A percentile compares a stretch with the other conserved stretches of the same genome.
Conservation (phyloP, 2,329 filamentous ascomycete genomes). For the Elsinoe australis region DNA sequence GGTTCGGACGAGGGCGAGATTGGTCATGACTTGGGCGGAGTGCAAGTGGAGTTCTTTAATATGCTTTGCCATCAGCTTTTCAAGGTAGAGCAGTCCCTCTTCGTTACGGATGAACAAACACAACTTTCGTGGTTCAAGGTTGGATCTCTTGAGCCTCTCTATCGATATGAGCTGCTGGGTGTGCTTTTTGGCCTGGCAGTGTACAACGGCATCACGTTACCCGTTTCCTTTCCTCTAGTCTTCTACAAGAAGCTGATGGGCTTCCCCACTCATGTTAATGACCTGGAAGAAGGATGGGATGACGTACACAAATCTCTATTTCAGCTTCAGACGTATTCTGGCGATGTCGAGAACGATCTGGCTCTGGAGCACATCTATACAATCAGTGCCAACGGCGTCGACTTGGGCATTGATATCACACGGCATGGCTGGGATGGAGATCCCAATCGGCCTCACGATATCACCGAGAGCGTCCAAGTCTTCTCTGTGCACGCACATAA, state of each 20-base stretch:
- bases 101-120: constrained; percentile 67
- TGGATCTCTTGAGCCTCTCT: constrained; percentile 69
- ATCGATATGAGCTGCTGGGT: constrained; percentile 86
- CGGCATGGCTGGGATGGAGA: neutral
- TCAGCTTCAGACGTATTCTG: constrained; percentile 66
- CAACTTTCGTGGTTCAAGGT: constrained; percentile 85
- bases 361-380: constrained; percentile 82
- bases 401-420: constrained; percentile 41
- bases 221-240: constrained; percentile 76
- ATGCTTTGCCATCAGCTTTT: constrained; percentile 73
- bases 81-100: constrained; percentile 61
- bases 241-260: constrained; percentile 75
- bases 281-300: constrained; percentile 84
- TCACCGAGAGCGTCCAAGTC: neutral
- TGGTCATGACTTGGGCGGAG: constrained; percentile 86
- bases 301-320: constrained; percentile 68
- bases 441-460: neutral
- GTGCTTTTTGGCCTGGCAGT: constrained; percentile 81
- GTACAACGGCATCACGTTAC: constrained; percentile 87
- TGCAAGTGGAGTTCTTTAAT: constrained; percentile 94
- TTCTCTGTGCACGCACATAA: neutral
- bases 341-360: constrained; percentile 73
- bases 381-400: constrained; percentile 49
- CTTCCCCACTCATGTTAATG: constrained; percentile 55
- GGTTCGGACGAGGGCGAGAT: constrained; percentile 73